Evolutionary conservation across 768 basidiomycete genomes (phyloP).

Genomic region (Hygrocybe punicea): DNA sequence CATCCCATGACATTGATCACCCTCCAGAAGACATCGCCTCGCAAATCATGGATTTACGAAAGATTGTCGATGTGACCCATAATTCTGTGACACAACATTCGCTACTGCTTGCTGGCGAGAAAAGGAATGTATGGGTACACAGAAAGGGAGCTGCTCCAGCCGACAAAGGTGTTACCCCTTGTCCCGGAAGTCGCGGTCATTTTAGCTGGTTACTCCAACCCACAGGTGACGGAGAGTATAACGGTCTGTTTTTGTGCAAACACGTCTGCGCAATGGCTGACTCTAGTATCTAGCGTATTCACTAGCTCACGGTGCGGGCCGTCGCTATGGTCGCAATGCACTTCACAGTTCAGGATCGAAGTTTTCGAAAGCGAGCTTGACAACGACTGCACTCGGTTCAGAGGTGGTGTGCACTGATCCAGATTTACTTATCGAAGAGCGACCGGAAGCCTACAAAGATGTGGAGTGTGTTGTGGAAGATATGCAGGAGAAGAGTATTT

Average conservation of each 20-base stretch:
- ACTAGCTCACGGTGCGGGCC: conserved; percentile 40
- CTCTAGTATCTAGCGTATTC: conserved; percentile 26
- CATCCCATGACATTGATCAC: conserved; percentile 4
- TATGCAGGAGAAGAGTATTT: conserved; percentile 31
- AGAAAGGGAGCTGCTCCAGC: conserved; percentile 41
- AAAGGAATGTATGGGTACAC: conserved; percentile 33
- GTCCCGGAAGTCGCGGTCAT: conserved; percentile 40
- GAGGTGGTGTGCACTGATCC: conserved; percentile 36
- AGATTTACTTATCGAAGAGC: conserved; percentile 38
- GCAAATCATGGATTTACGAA: conserved; percentile 15
- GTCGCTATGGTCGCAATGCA: conserved; percentile 32
- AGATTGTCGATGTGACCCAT: conserved; percentile 38
- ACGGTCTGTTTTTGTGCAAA: conserved; percentile 21
- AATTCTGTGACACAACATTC: conserved; percentile 34
- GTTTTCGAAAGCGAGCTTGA: conserved; percentile 26
- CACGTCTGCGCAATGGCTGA: neutral
- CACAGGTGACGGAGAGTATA: conserved; percentile 33
- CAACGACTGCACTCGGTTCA: conserved; percentile 34
- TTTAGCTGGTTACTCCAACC: conserved; percentile 37
- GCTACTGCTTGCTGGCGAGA: conserved; percentile 16
- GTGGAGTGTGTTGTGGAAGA: conserved; percentile 35
- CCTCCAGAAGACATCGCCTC: neutral
- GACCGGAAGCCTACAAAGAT: conserved; percentile 41
- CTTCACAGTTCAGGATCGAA: conserved; percentile 29
- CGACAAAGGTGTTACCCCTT: conserved; percentile 33